A percentile compares a stretch with the other conserved stretches of the same genome.
Evolutionary conservation across 257 asterid species (phyloP).

Genomic region (Nyctanthes arbortristis): DNA sequence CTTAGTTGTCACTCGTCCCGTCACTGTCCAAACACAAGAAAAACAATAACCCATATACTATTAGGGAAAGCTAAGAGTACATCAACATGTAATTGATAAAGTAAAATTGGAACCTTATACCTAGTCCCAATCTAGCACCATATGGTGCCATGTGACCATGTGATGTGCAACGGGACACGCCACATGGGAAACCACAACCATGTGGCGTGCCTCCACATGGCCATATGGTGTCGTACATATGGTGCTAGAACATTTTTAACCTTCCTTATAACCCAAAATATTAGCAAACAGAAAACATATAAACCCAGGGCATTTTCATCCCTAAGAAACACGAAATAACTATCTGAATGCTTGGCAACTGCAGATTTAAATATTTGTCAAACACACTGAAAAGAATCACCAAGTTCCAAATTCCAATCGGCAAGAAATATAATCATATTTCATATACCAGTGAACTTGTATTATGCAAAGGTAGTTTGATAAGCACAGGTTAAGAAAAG

Average conservation of each 20-base stretch:
- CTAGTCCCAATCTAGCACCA: too few relatives aligned
- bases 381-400: neutral
- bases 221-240: too few relatives aligned
- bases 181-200: too few relatives aligned
- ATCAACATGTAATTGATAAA: neutral
- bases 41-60: too few relatives aligned
- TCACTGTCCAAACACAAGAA: conserved; percentile 41
- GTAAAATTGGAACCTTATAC: neutral
- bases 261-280: neutral
- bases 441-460: neutral
- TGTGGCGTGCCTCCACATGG: too few relatives aligned
- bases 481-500: neutral
- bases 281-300: neutral
- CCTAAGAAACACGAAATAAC: neutral
- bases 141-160: too few relatives aligned
- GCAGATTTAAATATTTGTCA: neutral
- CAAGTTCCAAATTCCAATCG: too few relatives aligned
- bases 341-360: neutral
- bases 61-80: neutral
- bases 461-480: neutral
- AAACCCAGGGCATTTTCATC: neutral
- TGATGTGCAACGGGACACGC: too few relatives aligned
- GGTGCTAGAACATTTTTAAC: neutral
- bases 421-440: too few relatives aligned
- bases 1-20: conserved; percentile 86